Conservation (phyloP, 2,329 filamentous ascomycete species). For the Colletotrichum tropicale region DNA sequence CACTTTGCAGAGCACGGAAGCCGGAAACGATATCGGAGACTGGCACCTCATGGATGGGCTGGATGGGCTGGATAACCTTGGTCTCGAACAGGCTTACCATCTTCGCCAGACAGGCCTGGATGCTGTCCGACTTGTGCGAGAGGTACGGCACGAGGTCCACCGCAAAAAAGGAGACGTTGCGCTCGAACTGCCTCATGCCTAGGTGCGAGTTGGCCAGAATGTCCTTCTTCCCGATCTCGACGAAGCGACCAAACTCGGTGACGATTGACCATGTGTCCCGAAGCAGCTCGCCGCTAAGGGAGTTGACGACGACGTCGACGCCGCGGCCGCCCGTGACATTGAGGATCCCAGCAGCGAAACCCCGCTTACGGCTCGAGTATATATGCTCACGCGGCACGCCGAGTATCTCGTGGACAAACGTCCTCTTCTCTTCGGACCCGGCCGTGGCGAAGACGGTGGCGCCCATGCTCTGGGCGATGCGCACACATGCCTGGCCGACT, state of each 20-base stretch:
- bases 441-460: slow-evolving; percentile 37
- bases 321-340: neutral
- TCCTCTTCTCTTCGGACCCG: slow-evolving; percentile 34
- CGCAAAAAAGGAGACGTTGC: neutral
- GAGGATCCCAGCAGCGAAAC: neutral
- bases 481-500: slow-evolving; percentile 20
- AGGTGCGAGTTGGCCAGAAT: neutral
- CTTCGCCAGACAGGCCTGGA: neutral
- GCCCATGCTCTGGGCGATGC: slow-evolving; percentile 17
- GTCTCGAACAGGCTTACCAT: neutral
- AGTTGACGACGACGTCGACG: neutral
- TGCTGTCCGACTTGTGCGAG: neutral
- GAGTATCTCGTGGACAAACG: slow-evolving; percentile 23
- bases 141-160: neutral
- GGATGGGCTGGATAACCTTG: neutral
- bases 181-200: neutral
- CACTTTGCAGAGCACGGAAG: neutral
- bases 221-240: neutral
- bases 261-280: neutral
- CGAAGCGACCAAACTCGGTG: neutral
- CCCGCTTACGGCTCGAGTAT: neutral
- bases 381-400: neutral
- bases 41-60: neutral
- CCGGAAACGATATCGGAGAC: neutral
- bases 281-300: neutral